phyloP scores from a whole-genome alignment of 371 early-diverging fungal species.

The Phascolomyces articulosus region DNA sequence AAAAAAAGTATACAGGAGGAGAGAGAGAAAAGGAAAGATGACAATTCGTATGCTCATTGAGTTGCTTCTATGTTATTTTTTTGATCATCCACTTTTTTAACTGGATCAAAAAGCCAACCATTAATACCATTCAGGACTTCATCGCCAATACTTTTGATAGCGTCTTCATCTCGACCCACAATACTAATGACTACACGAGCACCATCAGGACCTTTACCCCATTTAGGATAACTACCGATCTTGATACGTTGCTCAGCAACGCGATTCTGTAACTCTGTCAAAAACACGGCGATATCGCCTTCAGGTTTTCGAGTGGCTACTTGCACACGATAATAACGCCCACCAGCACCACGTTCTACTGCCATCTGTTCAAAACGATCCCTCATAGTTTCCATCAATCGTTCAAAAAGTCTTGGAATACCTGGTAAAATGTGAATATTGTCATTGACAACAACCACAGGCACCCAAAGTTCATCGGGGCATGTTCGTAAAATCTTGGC shows the following conservation, averaged over 20 bases:
- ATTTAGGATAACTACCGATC: conserved; percentile 74
- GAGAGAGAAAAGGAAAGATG: too few species aligned
- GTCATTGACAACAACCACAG: conserved; percentile 17
- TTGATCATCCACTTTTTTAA: not conserved
- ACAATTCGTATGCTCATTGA: too few species aligned
- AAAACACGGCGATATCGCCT: conserved; percentile 56
- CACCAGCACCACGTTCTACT: conserved; percentile 14
- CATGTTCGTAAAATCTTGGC: conserved; percentile 48
- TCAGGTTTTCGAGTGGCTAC: conserved; percentile 60
- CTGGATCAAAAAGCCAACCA: conserved; percentile 18
- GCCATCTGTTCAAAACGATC: conserved; percentile 29
- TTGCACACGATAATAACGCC: conserved; percentile 51
- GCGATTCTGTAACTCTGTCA: conserved; percentile 50
- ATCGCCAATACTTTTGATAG: conserved; percentile 15
- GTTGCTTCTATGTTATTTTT: too few species aligned
- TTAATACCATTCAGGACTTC: conserved; percentile 8
- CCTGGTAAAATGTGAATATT: conserved; percentile 80
- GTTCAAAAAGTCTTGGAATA: conserved; percentile 66
- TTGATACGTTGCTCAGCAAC: conserved; percentile 49
- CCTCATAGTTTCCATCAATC: conserved; percentile 39
- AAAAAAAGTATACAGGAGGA: too few species aligned
- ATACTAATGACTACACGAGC: conserved; percentile 54
- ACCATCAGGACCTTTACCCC: conserved; percentile 38
- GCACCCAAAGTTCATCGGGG: conserved; percentile 61
- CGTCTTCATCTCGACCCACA: conserved; percentile 44